A percentile compares a stretch with the other conserved stretches of the same genome.
phyloP scores from a whole-genome alignment of 345 rosid genomes.

The Eucalyptus coolabah region DNA sequence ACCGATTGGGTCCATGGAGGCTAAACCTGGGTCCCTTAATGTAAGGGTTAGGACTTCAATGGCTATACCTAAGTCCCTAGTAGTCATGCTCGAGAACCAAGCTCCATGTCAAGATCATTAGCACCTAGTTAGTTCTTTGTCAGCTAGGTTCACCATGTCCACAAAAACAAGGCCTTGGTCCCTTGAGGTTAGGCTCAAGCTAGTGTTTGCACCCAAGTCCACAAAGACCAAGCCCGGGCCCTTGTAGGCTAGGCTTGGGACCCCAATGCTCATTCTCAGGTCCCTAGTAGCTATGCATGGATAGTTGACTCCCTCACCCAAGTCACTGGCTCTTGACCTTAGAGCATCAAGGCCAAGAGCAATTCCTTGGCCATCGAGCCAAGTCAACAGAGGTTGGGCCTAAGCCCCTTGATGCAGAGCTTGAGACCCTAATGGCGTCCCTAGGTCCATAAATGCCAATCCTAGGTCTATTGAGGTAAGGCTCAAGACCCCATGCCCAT shows the following conservation, averaged over 20 bases:
- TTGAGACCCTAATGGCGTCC: not conserved
- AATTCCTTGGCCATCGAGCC: not conserved
- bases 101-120: not conserved
- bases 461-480: not conserved
- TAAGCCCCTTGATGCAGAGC: not conserved
- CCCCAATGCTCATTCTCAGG: not conserved
- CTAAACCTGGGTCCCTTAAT: not conserved
- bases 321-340: not conserved
- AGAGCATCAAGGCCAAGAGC: not conserved
- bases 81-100: not conserved
- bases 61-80: not conserved
- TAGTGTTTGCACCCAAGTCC: not conserved
- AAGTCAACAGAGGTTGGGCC: not conserved
- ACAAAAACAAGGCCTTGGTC: not conserved
- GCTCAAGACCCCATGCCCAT: not conserved
- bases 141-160: rapidly evolving
- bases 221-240: rapidly evolving
- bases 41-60: not conserved
- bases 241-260: not conserved
- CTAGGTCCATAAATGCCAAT: not conserved
- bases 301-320: not conserved
- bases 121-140: not conserved
- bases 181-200: not conserved
- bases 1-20: not conserved
- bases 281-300: not conserved